Base-by-base conservation (phyloP, 352 stramenopile species). In the Thraustochytrium sp. region DNA sequence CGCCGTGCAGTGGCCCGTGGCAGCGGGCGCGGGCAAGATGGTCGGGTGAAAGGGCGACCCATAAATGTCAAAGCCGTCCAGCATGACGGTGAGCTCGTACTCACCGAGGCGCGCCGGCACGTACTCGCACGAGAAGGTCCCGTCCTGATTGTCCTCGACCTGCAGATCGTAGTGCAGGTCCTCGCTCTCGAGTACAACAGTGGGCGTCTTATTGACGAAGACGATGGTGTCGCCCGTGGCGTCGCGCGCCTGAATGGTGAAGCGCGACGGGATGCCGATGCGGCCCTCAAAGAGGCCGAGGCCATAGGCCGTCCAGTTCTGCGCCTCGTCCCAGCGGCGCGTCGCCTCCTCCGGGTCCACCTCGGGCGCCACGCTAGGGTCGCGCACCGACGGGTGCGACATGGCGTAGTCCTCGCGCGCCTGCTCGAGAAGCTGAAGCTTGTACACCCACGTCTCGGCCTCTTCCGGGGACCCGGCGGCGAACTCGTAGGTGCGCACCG, bases 41-140 rank as follows among this genome's bases (percentile, higher is more conserved):
- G 74, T 72, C 8, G 84, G 53, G 13, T 72, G 40, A 37, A 87
- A 89, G 23, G 87, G 87, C 13, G 42, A 84, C 0, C 87, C 87
- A 37, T 86, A 88, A 23, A 89, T 89, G 44, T 89, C 84, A 31
- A 80, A 75, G 36, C 84, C 86, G 29, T 88, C 85, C 21, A 88
- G 42, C 68, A 73, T 88, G 18, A 89, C 44, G 23, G 31, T 63
- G 44, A 89, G 76, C 36, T 88, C 62, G 64, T 89, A 89, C 38
- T 88, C 84, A 1, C 87, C 87, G 2, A 42, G 36, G n/a, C 51
- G 31, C 9, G 84, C 11, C 13, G 82, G 73, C 37, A 61, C 51
- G 53, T 87, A 87, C 18, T 85, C 21, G 13, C 31, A 63, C n/a
- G 29, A 13, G 40, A 84, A 77, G 29, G 54, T 78, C 0, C 84